A percentile compares a stretch with the other conserved stretches of the same genome.
Conservation (phyloP, 2,329 filamentous ascomycete genomes). For the Cylindrodendrum hubeiense region DNA sequence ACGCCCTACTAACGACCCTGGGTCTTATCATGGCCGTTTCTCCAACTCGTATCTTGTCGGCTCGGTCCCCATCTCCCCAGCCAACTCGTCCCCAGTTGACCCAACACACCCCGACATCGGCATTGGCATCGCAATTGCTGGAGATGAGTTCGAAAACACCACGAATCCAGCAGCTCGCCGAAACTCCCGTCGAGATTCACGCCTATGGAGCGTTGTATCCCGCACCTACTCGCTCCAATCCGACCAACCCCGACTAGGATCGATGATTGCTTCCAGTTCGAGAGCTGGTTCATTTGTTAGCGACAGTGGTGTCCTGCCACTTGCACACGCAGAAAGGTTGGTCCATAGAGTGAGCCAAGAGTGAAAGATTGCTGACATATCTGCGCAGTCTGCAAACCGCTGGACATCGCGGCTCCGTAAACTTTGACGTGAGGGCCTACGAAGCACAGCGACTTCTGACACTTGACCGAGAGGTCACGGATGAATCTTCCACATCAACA, state of each 20-base stretch:
- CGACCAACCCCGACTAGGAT: conserved; percentile 32
- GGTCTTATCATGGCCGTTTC: conserved; percentile 42
- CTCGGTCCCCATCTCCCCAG: conserved; percentile 37
- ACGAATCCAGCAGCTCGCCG: conserved; percentile 30
- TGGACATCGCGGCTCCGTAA: conserved; percentile 29
- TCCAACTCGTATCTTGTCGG: conserved; percentile 49
- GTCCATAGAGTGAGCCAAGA: conserved; percentile 22
- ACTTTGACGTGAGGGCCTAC: conserved; percentile 33
- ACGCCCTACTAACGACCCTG: conserved; percentile 49
- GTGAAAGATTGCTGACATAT: conserved; percentile 33
- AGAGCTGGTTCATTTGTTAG: conserved; percentile 31
- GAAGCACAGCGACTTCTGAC: conserved; percentile 33
- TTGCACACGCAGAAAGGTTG: conserved; percentile 41
- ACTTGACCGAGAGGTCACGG: conserved; percentile 29
- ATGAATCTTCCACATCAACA: conserved; percentile 29
- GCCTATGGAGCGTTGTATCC: conserved; percentile 20
- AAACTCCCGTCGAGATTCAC: conserved; percentile 33
- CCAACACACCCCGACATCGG: conserved; percentile 30
- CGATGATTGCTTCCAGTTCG: conserved; percentile 27
- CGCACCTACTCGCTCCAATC: conserved; percentile 36
- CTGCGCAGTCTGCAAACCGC: conserved; percentile 31
- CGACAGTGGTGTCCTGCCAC: conserved; percentile 29
- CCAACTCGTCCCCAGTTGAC: conserved; percentile 31
- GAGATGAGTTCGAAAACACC: conserved; percentile 27
- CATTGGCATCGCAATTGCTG: conserved; percentile 37